These are phyloP conservation scores for Suillus luteus DNA, from an alignment of 768 basidiomycete species.

Conservation along the genomic window DNA sequence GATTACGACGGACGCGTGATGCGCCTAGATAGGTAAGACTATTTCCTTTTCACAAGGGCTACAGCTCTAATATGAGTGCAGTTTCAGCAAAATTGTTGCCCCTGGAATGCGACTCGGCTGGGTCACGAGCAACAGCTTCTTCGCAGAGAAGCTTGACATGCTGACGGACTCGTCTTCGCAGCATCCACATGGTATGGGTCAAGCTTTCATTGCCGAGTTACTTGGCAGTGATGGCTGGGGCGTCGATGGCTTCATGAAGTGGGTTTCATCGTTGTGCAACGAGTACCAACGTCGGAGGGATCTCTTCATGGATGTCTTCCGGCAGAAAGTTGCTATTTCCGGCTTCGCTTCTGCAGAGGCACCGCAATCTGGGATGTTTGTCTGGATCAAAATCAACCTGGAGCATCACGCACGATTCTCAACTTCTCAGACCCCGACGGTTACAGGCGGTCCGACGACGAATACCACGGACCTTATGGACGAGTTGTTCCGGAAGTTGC, in stretches of 20 bases:
- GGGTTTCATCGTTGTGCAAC: constrained; percentile 46
- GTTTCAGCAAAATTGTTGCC: constrained; percentile 53
- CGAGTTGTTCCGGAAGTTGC: constrained; percentile 45
- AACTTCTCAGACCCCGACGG: constrained; percentile 20
- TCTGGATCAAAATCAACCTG: constrained; percentile 52
- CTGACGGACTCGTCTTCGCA: constrained; percentile 50
- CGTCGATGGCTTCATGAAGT: constrained; percentile 46
- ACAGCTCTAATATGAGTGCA: constrained; percentile 16
- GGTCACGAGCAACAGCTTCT: constrained; percentile 45
- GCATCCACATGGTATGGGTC: constrained; percentile 52
- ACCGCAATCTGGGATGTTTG: constrained; percentile 55
- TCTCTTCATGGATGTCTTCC: constrained; percentile 45
- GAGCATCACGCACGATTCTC: constrained; percentile 43
- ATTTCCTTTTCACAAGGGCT: neutral
- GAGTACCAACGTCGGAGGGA: constrained; percentile 54
- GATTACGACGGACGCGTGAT: constrained; percentile 52
- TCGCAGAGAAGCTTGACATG: constrained; percentile 44
- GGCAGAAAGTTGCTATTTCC: constrained; percentile 32
- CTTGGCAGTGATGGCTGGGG: constrained; percentile 46
- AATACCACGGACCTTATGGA: constrained; percentile 50
- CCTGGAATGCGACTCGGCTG: constrained; percentile 59
- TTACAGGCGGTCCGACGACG: constrained; percentile 29
- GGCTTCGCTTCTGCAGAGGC: constrained; percentile 38
- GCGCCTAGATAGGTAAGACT: constrained; percentile 44
- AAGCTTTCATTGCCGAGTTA: constrained; percentile 47